Conservation (phyloP, 2,329 filamentous ascomycete genomes). For the Arthrobotrys sphaeroides region DNA sequence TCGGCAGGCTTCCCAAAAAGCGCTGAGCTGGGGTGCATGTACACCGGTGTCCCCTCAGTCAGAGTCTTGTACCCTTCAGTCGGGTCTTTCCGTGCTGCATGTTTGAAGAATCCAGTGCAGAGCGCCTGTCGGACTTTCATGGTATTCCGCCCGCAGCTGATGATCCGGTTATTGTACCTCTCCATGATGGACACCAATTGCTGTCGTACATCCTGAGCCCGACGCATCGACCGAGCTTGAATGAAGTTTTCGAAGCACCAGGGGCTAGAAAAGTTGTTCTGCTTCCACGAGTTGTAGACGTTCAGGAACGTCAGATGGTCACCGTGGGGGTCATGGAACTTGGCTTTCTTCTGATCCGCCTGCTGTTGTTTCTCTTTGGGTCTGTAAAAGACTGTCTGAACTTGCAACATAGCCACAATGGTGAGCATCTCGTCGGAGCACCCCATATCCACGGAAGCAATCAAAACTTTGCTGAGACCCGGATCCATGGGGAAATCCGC, state of each 20-base stretch:
- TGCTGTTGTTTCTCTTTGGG: conserved; percentile 97
- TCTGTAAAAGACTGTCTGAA: conserved; percentile 87
- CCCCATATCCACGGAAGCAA: conserved; percentile 83
- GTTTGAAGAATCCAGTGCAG: conserved; percentile 94
- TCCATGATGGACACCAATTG: conserved; percentile 95
- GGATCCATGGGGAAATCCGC: conserved; percentile 99
- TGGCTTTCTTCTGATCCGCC: conserved; percentile 96
- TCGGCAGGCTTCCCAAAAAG: conserved; percentile 96
- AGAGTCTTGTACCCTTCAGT: conserved; percentile 98
- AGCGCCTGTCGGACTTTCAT: conserved; percentile 86
- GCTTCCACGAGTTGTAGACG: conserved; percentile 97
- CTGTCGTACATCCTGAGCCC: conserved; percentile 89
- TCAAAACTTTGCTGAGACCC: conserved; percentile 86
- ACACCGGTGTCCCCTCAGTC: conserved; percentile 92
- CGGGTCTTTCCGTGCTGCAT: conserved; percentile 91
- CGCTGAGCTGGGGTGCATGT: conserved; percentile 89
- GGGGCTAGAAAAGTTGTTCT: conserved; percentile 78
- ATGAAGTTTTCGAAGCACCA: conserved; percentile 99
- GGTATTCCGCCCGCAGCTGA: conserved; percentile 87
- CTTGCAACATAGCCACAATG: conserved; percentile 93
- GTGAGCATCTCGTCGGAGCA: conserved; percentile 94
- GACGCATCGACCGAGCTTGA: conserved; percentile 85
- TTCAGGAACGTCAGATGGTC: conserved; percentile 96
- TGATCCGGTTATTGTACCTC: conserved; percentile 81
- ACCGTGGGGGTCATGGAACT: conserved; percentile 94